A percentile compares a stretch with the other conserved stretches of the same genome.
Evolutionary conservation across 2,329 filamentous ascomycete species (phyloP).

Genomic region (Mariannaea sp.): DNA sequence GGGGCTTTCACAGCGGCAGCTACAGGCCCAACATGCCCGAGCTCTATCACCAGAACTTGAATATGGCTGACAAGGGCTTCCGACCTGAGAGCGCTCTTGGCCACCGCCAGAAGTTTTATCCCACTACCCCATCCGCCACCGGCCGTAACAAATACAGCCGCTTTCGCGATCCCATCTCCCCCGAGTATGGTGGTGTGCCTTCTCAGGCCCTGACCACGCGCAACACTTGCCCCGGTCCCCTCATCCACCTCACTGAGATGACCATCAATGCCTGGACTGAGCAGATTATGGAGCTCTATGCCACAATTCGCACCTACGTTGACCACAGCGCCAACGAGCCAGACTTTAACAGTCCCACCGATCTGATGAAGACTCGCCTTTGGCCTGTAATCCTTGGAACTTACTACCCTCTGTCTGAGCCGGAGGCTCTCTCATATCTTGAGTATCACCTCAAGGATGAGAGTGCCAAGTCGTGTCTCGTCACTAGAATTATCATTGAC

Average conservation of each 20-base stretch:
- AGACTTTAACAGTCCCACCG: constrained; percentile 36
- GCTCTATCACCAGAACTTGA: constrained; percentile 39
- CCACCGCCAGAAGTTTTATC: constrained; percentile 36
- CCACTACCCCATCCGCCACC: constrained; percentile 39
- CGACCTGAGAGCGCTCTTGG: constrained; percentile 31
- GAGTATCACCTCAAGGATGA: constrained; percentile 47
- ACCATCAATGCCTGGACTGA: constrained; percentile 43
- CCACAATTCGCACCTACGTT: constrained; percentile 44
- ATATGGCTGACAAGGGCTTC: constrained; percentile 28
- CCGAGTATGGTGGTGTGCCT: constrained; percentile 23
- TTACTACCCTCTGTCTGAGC: constrained; percentile 45
- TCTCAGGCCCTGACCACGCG: constrained; percentile 26
- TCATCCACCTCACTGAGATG: constrained; percentile 45
- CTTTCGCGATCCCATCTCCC: constrained; percentile 35
- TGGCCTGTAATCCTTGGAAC: constrained; percentile 46
- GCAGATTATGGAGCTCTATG: constrained; percentile 46
- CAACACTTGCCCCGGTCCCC: constrained; percentile 30
- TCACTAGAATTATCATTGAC: constrained; percentile 49
- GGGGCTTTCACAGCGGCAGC: constrained; percentile 37
- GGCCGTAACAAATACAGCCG: constrained; percentile 39
- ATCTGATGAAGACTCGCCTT: constrained; percentile 39
- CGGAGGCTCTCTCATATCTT: constrained; percentile 48
- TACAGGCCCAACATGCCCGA: constrained; percentile 44
- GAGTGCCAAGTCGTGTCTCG: constrained; percentile 49
- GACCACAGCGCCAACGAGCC: constrained; percentile 42